Evolutionary conservation across 83 land plant species (phyloP), one percentile per base, ranked within the genome.

Genomic region (Picea abies): DNA sequence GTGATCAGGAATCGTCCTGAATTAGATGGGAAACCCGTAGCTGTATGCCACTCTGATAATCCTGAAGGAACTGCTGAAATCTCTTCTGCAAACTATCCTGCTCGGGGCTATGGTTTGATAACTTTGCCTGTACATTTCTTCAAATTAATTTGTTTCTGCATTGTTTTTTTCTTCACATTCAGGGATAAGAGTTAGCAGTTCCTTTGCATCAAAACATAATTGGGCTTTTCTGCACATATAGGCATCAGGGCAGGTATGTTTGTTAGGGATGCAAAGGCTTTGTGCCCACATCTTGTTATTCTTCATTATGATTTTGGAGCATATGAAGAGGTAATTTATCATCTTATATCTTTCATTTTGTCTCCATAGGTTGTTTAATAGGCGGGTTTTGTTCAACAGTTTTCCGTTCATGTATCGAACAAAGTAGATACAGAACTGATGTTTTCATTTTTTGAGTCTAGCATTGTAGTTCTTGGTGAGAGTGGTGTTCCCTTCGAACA

Each of bases 181-280:
- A 41, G 52, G 76, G 3, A 2, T 71, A 71, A 35, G 76, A 39
- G 49, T 16, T 17, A 39, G n/a, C 3, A 71, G 41, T 71, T 37
- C 14, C n/a, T 37, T 83, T 66, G 60, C 15, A 52, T 52, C 41
- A 66, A 11, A 29, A 44, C 60, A 68, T 20, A 71, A 52, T 77
- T 60, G 60, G 58, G 23, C 61, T 58, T 83, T 20, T 79, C 39
- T 60, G 60, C 73, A 80, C 84, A 12, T 65, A 39, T 67, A 98
- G 99, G 99, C n/a, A 86, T 98, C 25, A 90, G 79, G 82, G 99
- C 99, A 82, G 99, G 99, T 79, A 98, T 96, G 91, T 98, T 98
- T 87, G 94, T 98, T n/a, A 85, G 93, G 82, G 92, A 96, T 89
- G 99, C 99, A 10, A 98, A 96, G 87, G 89, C 88, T 66, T 90